Conservation (phyloP, 768 basidiomycete genomes). For the Xerocomellus amylosporus region DNA sequence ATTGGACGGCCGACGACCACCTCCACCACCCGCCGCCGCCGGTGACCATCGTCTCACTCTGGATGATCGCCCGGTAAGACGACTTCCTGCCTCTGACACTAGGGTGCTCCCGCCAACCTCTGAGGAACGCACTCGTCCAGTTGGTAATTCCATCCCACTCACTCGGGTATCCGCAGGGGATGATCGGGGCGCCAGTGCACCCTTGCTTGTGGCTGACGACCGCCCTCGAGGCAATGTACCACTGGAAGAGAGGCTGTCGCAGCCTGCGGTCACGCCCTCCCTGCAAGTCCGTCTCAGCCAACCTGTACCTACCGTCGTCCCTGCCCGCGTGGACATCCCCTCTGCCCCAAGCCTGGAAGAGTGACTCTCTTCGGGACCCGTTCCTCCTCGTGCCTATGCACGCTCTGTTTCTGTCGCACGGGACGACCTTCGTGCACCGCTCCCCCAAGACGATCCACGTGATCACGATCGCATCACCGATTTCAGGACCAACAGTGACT, state of each 20-base stretch:
- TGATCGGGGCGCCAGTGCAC: constrained; percentile 26
- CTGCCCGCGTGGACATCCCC: constrained; percentile 23
- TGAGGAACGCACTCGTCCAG: constrained; percentile 23
- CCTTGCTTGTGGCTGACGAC: constrained; percentile 24
- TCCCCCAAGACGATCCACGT: constrained; percentile 29
- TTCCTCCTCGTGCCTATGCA: no score
- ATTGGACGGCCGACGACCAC: constrained; percentile 28
- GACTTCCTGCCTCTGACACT: constrained; percentile 20
- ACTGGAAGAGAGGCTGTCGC: constrained; percentile 41
- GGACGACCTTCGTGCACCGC: constrained; percentile 24
- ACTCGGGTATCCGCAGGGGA: constrained; percentile 21
- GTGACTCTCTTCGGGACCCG: constrained; percentile 36
- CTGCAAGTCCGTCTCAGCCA: constrained; percentile 41
- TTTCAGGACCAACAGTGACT: constrained; percentile 31
- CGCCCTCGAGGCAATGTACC: constrained; percentile 27
- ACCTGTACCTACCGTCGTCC: constrained; percentile 14
- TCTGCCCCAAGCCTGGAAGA: constrained; percentile 41
- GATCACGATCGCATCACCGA: constrained; percentile 24
- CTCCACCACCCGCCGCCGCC: background rate
- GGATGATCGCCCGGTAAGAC: constrained; percentile 35
- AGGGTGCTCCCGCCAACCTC: constrained; percentile 12
- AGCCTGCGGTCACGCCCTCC: constrained; percentile 31
- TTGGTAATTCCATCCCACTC: constrained; percentile 17
- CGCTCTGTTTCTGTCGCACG: no score
- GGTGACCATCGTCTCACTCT: constrained; percentile 26